Percentiles rank a stretch among this genome's conserved stretches.
These are phyloP conservation scores for Penicillium olsonii DNA, from an alignment of 2,329 filamentous ascomycete genomes.

Conservation along the genomic window DNA sequence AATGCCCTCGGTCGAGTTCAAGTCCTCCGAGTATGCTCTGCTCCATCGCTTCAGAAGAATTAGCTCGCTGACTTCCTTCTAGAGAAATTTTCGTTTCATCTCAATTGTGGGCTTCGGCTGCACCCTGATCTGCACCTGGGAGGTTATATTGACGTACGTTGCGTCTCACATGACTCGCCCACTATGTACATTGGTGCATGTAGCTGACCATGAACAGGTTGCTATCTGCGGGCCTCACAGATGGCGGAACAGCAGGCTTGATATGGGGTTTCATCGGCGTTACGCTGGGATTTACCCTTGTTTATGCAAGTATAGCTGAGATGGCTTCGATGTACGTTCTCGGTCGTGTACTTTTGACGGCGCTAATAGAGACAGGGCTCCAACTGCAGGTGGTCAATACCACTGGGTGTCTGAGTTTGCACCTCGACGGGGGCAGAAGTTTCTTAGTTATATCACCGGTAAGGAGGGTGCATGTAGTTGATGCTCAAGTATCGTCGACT, in stretches of 20 bases:
- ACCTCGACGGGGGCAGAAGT: constrained; percentile 42
- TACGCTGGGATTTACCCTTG: constrained; percentile 33
- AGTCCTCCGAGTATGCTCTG: constrained; percentile 36
- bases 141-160: constrained; percentile 42
- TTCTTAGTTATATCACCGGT: constrained; percentile 50
- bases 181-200: background rate
- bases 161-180: background rate
- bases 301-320: constrained; percentile 43
- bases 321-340: constrained; percentile 45
- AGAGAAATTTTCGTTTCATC: constrained; percentile 49
- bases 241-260: constrained; percentile 42
- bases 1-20: constrained; percentile 41
- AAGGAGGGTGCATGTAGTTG: constrained; percentile 5
- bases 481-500: background rate
- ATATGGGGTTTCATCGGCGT: constrained; percentile 41
- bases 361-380: constrained; percentile 32
- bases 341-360: too few species aligned
- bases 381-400: constrained; percentile 44
- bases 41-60: too few species aligned
- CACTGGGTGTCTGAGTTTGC: constrained; percentile 42
- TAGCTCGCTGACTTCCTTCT: constrained; percentile 3
- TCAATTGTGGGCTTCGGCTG: constrained; percentile 49
- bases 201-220: constrained; percentile 25
- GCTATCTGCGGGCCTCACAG: constrained; percentile 32
- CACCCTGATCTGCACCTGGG: constrained; percentile 47